phyloP scores from a whole-genome alignment of 306 rosid species.

The Lablab purpureus region DNA sequence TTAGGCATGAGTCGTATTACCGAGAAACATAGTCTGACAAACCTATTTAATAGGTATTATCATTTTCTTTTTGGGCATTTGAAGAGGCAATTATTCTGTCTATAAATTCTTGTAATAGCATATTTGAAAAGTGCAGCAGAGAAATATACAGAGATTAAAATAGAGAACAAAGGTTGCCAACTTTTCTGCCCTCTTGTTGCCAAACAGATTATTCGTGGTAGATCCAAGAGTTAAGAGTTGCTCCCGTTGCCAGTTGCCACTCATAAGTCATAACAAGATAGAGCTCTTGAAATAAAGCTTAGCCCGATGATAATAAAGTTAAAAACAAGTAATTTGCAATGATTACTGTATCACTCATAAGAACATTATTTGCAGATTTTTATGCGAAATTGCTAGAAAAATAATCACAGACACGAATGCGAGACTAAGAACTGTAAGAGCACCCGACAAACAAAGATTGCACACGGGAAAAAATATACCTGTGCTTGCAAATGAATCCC shows the following conservation, averaged over 20 bases:
- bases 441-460: slow-evolving; percentile 26
- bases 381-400: not conserved
- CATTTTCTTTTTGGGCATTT: too few species aligned
- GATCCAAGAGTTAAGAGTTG: slow-evolving; percentile 20
- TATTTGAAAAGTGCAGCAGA: too few species aligned
- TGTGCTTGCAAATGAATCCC: slow-evolving; percentile 60
- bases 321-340: slow-evolving; percentile 29
- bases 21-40: too few species aligned
- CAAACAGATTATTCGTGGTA: not conserved
- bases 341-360: not conserved
- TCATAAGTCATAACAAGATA: not conserved
- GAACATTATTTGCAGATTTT: slow-evolving; percentile 5
- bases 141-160: too few species aligned
- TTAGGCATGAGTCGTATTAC: too few species aligned
- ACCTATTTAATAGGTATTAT: too few species aligned
- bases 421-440: slow-evolving; percentile 26
- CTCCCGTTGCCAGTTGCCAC: slow-evolving; percentile 14
- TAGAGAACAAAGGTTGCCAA: too few species aligned
- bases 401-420: slow-evolving; percentile 17
- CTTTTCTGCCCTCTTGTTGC: too few species aligned
- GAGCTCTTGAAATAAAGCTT: slow-evolving; percentile 22
- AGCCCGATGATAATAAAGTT: not conserved
- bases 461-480: slow-evolving; percentile 55
- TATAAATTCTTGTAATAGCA: too few species aligned
- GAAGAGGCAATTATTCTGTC: too few species aligned